Base-by-base conservation (phyloP, 768 basidiomycete genomes). In the Chalciporus piperatus region DNA sequence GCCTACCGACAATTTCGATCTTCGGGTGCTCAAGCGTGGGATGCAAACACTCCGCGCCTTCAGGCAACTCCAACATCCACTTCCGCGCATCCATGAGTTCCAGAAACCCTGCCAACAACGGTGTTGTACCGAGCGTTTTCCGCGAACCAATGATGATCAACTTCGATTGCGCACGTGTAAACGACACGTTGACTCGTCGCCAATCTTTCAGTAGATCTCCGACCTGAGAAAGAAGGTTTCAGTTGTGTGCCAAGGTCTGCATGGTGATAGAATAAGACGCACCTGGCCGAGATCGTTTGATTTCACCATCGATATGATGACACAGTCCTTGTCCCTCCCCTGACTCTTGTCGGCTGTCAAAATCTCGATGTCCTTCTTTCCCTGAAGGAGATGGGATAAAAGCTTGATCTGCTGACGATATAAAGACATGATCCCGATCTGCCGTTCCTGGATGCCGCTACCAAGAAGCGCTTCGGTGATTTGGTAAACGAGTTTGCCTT, bases 331-430 rank as follows among this genome's bases (percentile, higher is more conserved):
- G 70, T 99, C 96, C 43, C 96, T 73, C 0, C 96, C 95, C 70
- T 97, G 95, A 68, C 89, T 92, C 50, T 84, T 85, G 71, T 98
- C 96, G 5, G 92, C 94, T 0, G 95, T 98, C 52, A 96, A 71
- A 42, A 94, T 81, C 68, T 98, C 95, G 13, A 96, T 74, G 2
- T 74, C 80, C 35, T 77, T 74, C 50, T 74, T 74, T 39, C 68
- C 70, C 30, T 75, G 70, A 33, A 98, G 66, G 40, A 87, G 69
- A 56, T 88, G 77, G 0, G 83, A 77, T 25, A 99, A 70, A 1
- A 95, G 76, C 72, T 98, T 98, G 72, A 95, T 87, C 64, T 99
- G 97, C 58, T 98, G 97, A 2, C 94, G 82, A 67, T 99, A 99
- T 35, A 94, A 73, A 4, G 95, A 90, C 60, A 99, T 87, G 56